Evolutionary conservation across 768 basidiomycete species (phyloP), one percentile per base, ranked within the genome.

Genomic region (Mycena galericulata): DNA sequence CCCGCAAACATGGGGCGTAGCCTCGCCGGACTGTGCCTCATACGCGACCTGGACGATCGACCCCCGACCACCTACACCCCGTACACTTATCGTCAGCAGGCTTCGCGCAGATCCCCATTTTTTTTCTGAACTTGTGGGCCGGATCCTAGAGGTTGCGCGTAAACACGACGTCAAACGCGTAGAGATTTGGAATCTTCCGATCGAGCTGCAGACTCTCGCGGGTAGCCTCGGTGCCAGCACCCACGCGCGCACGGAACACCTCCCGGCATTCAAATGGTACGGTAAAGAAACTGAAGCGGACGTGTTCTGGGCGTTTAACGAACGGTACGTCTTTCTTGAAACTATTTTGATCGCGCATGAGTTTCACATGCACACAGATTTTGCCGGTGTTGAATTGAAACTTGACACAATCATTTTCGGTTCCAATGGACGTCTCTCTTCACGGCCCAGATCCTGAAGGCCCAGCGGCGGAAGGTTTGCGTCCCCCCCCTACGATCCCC

Each of bases 261-360:
- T 88, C 10, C 77, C 85, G 5, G 73, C 82, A 3, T 79, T 87
- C 64, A 86, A 82, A 56, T 88, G 86, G 85, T 89, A 89, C 75
- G 85, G 85, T 38, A 24, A 62, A 18, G 83, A 81, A 63, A 30
- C 70, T 2, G 73, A 75, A 9, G 65, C 62, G 10, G 74, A 79
- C 27, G 71, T 87, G 18, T 74, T 78, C 15, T 89, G 87, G 87
- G 49, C 79, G 34, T 80, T 81, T 57, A 88, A 88, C 51, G 87
- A 89, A 71, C 85, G 81, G 86, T 85, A 36, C 20, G 49, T 41
- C 15, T 46, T 60, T 24, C 17, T 17, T 15, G 34, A 61, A 63
- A 36, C 59, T 62, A 17, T 34, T 26, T 41, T 29, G 18, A 63
- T 34, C 49, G n/a, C n/a, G n/a, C 29, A 50, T 15, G 17, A 50